A percentile compares a stretch with the other conserved stretches of the same genome.
These are phyloP conservation scores for Zygoascus ofunaensis DNA, from an alignment of 805 yeast genomes.

Conservation along the genomic window DNA sequence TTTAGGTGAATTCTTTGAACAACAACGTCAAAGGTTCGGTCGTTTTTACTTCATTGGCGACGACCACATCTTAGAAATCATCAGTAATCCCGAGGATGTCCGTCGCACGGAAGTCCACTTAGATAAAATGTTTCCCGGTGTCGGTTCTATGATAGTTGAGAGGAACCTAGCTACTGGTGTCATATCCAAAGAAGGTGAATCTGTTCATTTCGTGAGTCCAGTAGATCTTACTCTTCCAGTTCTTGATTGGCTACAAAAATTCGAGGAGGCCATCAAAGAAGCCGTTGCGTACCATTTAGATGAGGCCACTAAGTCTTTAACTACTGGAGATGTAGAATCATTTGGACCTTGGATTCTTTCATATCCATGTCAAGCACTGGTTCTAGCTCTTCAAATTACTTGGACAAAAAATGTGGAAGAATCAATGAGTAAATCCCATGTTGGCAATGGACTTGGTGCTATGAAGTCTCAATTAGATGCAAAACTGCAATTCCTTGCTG, in stretches of 20 bases:
- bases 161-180: slow-evolving; percentile 38
- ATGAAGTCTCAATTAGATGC: not conserved
- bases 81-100: slow-evolving; percentile 54
- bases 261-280: slow-evolving; percentile 46
- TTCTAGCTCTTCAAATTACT: slow-evolving; percentile 46
- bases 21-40: slow-evolving; percentile 67
- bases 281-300: slow-evolving; percentile 37
- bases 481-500: slow-evolving; percentile 26
- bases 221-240: slow-evolving; percentile 40
- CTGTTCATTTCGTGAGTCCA: slow-evolving; percentile 29
- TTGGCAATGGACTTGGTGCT: not conserved
- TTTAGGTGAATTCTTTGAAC: slow-evolving; percentile 67
- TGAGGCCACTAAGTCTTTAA: slow-evolving; percentile 27
- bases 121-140: slow-evolving; percentile 63
- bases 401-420: slow-evolving; percentile 44
- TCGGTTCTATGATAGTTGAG: slow-evolving; percentile 36
- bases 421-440: slow-evolving; percentile 11
- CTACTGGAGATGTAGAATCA: slow-evolving; percentile 8
- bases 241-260: slow-evolving; percentile 50
- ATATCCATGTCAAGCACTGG: slow-evolving; percentile 46
- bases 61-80: slow-evolving; percentile 74
- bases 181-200: slow-evolving; percentile 59
- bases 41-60: slow-evolving; percentile 84
- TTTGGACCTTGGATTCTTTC: slow-evolving; percentile 28
- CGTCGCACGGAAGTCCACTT: slow-evolving; percentile 47